Percentiles rank a stretch among this genome's conserved stretches.
phyloP scores from a whole-genome alignment of 495 filamentous ascomycete species.

The Glonium stellatum region DNA sequence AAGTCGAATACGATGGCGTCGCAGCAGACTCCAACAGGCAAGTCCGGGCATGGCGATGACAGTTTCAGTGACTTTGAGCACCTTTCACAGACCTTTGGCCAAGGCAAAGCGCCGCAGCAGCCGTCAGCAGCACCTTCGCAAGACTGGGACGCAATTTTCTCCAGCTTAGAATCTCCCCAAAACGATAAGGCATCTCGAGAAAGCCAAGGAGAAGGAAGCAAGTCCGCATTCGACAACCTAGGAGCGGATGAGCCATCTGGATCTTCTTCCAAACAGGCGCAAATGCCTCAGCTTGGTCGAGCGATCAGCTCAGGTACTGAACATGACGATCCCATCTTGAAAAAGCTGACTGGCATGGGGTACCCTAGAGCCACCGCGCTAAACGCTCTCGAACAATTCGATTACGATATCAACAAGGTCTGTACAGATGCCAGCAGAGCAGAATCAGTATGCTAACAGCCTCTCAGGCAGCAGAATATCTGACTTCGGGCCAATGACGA shows the following conservation, averaged over 20 bases:
- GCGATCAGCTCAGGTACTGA: slow-evolving; percentile 67
- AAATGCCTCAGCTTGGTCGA: slow-evolving; percentile 50
- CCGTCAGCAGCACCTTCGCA: slow-evolving; percentile 45
- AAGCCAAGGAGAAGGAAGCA: slow-evolving; percentile 9
- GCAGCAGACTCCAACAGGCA: slow-evolving; percentile 42
- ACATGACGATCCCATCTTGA: slow-evolving; percentile 85
- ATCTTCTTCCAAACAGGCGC: slow-evolving; percentile 15
- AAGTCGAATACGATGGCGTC: slow-evolving; percentile 55
- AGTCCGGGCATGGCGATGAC: slow-evolving; percentile 43
- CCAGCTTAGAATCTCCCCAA: slow-evolving; percentile 58
- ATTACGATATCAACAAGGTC: slow-evolving; percentile 94
- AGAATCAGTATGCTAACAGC: background rate
- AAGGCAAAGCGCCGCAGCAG: slow-evolving; percentile 32
- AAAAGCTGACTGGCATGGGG: slow-evolving; percentile 86
- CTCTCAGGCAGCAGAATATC: slow-evolving; percentile 33
- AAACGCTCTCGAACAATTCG: slow-evolving; percentile 81
- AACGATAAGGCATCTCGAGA: slow-evolving; percentile 20
- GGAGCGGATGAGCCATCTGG: slow-evolving; percentile 16
- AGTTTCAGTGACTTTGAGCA: slow-evolving; percentile 48
- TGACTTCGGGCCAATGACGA: slow-evolving; percentile 25
- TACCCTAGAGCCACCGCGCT: slow-evolving; percentile 75
- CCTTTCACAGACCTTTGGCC: slow-evolving; percentile 24
- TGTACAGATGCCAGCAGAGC: slow-evolving; percentile 28
- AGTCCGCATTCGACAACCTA: slow-evolving; percentile 16
- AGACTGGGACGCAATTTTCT: slow-evolving; percentile 96